Evolutionary conservation across 1,284 basidiomycete genomes (phyloP), one percentile per base, ranked within the genome.

Genomic region (Rhodotorula sp.): DNA sequence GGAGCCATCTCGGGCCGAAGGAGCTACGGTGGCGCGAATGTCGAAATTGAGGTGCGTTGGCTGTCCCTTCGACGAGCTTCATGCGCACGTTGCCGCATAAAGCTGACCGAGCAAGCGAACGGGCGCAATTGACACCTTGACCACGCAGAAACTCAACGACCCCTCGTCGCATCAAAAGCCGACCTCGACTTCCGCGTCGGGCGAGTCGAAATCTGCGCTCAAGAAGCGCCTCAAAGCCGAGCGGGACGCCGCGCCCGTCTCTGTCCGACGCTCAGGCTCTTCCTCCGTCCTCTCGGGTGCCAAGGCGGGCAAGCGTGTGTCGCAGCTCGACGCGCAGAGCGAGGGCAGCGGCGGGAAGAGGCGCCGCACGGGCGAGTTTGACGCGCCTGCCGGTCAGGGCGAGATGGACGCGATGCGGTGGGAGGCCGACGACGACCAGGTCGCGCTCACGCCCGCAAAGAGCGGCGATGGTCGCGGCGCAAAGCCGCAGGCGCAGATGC

Each of bases 41-140:
- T 70, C 25, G 74, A 75, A 44, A 75, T 75, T 27, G 74, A 75
- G 54, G 73, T 72, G 27, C 42, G 68, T 49, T 25, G 13, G 21
- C 46, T 7, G 12, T 46, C 19, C 14, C 50, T 44, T 13, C 25
- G 9, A 49, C 17, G n/a, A n/a, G n/a, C n/a, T n/a, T n/a, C n/a
- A n/a, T n/a, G n/a, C n/a, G n/a, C n/a, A n/a, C n/a, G n/a, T n/a
- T n/a, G n/a, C n/a, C n/a, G n/a, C n/a, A n/a, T n/a, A n/a, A n/a
- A n/a, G n/a, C n/a, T n/a, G n/a, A n/a, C n/a, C n/a, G n/a, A n/a
- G n/a, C n/a, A n/a, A n/a, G n/a, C n/a, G n/a, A n/a, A n/a, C n/a
- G n/a, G n/a, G n/a, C n/a, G n/a, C 23, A 4, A 13, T 42, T 34
- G 45, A 19, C 9, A 7, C 19, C 2, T 14, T 44, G 1, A 7